Evolutionary conservation across 768 basidiomycete genomes (phyloP).

Genomic region (Leccinum boreale): DNA sequence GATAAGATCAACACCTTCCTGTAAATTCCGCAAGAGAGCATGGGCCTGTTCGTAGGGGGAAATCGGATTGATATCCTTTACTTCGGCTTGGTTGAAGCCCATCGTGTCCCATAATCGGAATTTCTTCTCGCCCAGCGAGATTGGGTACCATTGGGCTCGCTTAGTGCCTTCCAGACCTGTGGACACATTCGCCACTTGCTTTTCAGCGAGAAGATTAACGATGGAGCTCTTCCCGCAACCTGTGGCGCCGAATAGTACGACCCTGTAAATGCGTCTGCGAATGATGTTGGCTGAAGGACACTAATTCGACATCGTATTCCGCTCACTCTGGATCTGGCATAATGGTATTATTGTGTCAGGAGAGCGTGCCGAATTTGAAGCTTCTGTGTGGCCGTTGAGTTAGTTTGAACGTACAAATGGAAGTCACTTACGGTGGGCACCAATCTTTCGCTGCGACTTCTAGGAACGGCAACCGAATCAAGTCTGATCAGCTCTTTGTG

Average conservation of each 20-base stretch:
- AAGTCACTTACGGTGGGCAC: constrained; percentile 4
- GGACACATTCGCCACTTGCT: constrained; percentile 27
- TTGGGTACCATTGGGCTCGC: constrained; percentile 18
- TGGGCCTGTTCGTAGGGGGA: constrained; percentile 30
- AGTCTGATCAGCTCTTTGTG: neutral
- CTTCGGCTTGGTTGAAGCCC: constrained; percentile 29
- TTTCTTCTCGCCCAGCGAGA: constrained; percentile 16
- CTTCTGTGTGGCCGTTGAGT: neutral
- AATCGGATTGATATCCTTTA: constrained; percentile 10
- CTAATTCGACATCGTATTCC: neutral
- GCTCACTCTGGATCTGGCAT: constrained; percentile 19
- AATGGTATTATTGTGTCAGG: neutral
- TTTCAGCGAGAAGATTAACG: constrained; percentile 27
- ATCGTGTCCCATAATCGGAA: constrained; percentile 34
- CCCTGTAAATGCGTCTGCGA: constrained; percentile 20
- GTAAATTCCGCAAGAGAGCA: constrained; percentile 31
- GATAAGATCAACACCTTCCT: constrained; percentile 37
- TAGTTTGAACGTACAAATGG: neutral
- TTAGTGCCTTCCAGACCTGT: constrained; percentile 32
- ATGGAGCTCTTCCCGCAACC: constrained; percentile 31
- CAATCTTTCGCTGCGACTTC: neutral
- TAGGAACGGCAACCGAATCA: neutral
- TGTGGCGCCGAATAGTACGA: constrained; percentile 26
- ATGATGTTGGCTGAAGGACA: constrained; percentile 1
- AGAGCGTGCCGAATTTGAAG: neutral